Base-by-base conservation (phyloP, 768 basidiomycete genomes). In the Lactarius hatsudake region DNA sequence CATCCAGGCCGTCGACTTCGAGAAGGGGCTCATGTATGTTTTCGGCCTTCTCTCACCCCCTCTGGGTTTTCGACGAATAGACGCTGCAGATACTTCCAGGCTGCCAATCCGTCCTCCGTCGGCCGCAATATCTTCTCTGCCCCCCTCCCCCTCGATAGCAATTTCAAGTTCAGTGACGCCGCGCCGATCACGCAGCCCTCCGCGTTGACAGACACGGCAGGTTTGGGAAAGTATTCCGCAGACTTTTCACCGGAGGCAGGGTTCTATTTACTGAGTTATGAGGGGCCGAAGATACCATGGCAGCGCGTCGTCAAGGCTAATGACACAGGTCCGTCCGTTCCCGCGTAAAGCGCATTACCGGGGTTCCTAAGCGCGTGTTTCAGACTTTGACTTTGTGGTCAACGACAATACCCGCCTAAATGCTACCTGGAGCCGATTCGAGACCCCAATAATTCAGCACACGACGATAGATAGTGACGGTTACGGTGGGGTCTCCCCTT, bases 41-140 rank as follows among this genome's bases (percentile, higher is more conserved):
- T 43, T 66, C 0, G 36, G 36, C 34, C 54, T 57, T 13, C 30
- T 5, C 42, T 17, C 18, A 18, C 6, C 17, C 32, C 9, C 51
- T 3, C 3, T 15, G n/a, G n/a, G 45, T n/a, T 34, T 28, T 34
- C 59, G 57, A 67, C 38, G 13, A 23, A 42, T 23, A 59, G 40
- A 36, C 42, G 43, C 45, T 72, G 40, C 74, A 96, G 94, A 51
- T 98, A 97, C 79, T 96, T 96, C 77, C 80, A 87, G 72, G 94
- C 93, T 13, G 91, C 96, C 9, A 88, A 86, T 66, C 90, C 94
- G 15, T 86, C 87, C 0, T 91, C 93, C 5, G 87, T 85, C 17
- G 87, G 93, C 71, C 86, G 96, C 26, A 91, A 96, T 73, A 75
- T 99, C 42, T 97, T 89, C 77, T 87, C 91, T 7, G 84, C 91